Conservation (phyloP, 2,329 filamentous ascomycete genomes). For the Arthrinium phaeospermum region DNA sequence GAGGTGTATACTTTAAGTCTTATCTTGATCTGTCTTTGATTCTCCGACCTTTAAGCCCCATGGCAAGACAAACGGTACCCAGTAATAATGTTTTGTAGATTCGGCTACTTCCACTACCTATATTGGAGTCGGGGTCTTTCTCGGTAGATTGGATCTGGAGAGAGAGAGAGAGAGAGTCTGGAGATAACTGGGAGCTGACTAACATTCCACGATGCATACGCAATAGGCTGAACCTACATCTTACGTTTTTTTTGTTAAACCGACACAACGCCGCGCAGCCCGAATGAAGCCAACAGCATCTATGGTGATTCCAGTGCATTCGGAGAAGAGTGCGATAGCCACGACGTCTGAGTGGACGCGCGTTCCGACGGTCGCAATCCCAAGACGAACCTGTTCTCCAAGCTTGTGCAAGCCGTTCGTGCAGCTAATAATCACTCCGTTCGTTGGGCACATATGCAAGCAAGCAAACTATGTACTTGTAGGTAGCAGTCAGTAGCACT, state of each 20-base stretch:
- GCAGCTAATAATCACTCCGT: not conserved
- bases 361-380: not conserved
- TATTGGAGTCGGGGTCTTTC: not conserved
- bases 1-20: not conserved
- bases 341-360: not conserved
- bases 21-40: not conserved
- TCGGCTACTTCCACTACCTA: not conserved
- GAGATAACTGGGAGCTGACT: conserved; percentile 1
- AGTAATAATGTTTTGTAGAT: not conserved
- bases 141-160: not conserved
- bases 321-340: not conserved
- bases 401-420: not conserved
- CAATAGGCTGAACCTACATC: not conserved
- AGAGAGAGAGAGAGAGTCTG: not conserved
- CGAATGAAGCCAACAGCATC: too few species aligned
- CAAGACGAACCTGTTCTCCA: not conserved
- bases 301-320: not conserved
- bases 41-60: not conserved
- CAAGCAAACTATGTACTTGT: not conserved
- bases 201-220: not conserved
- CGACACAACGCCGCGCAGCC: too few species aligned
- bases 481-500: not conserved
- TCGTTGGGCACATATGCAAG: not conserved
- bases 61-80: not conserved
- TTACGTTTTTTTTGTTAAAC: too few species aligned